These are phyloP conservation scores for Insectozyma bohioensis DNA, from an alignment of 1,139 yeast genomes.

Conservation along the genomic window DNA sequence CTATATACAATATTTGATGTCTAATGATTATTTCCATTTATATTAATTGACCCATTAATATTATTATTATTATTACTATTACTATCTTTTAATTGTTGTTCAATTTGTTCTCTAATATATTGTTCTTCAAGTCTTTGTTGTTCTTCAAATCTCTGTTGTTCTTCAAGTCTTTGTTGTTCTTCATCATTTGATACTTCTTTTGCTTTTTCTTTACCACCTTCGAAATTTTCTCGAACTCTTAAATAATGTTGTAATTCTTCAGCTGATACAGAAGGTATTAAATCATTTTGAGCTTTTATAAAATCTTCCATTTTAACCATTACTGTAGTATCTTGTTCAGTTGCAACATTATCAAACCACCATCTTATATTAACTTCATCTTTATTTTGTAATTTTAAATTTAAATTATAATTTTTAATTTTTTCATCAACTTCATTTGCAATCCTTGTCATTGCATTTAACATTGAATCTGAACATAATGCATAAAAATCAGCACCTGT, in stretches of 20 bases:
- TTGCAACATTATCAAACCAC: conserved; percentile 90
- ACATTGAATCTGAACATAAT: conserved; percentile 89
- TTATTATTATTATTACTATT: neutral
- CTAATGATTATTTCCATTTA: too few relatives aligned
- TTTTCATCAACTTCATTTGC: conserved; percentile 75
- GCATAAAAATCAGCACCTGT: conserved; percentile 99
- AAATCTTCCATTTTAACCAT: conserved; percentile 73
- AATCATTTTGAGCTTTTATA: conserved; percentile 64
- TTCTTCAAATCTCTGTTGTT: too few relatives aligned
- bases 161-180: neutral
- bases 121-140: too few relatives aligned
- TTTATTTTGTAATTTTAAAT: conserved; percentile 26
- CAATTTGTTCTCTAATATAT: too few relatives aligned
- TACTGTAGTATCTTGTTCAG: conserved; percentile 65
- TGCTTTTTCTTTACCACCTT: conserved; percentile 48
- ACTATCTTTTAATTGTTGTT: neutral
- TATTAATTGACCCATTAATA: neutral
- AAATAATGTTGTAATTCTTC: conserved; percentile 85
- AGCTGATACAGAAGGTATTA: conserved; percentile 83
- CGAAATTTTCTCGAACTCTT: conserved; percentile 75
- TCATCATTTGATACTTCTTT: conserved; percentile 11
- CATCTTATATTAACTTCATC: conserved; percentile 62
- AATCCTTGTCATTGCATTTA: conserved; percentile 90
- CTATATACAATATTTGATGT: too few relatives aligned
- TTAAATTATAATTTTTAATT: conserved; percentile 51